These are phyloP conservation scores for Umbelopsis vinacea DNA, from an alignment of 192 early-diverging fungal species.

Conservation along the genomic window DNA sequence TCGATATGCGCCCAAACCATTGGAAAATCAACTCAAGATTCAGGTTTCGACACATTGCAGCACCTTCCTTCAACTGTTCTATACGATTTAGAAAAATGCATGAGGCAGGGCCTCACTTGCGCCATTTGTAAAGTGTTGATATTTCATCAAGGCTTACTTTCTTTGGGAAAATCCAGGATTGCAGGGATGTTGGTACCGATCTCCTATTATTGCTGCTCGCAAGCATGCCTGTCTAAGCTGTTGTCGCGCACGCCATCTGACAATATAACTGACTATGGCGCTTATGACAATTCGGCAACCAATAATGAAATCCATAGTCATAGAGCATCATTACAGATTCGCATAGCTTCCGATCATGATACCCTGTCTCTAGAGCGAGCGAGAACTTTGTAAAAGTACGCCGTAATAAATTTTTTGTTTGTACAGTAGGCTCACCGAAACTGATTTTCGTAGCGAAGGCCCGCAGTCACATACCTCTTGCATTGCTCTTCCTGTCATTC, in stretches of 20 bases:
- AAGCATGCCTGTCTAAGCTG: background rate
- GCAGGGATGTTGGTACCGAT: background rate
- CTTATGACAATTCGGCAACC: background rate
- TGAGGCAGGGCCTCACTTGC: constrained; percentile 11
- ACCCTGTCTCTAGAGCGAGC: constrained; percentile 5
- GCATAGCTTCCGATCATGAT: constrained; percentile 3
- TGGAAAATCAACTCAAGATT: background rate
- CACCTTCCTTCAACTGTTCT: constrained; percentile 4
- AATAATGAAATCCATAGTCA: constrained; percentile 18
- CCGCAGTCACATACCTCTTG: constrained; percentile 2
- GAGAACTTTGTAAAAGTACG: background rate
- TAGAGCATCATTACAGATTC: constrained; percentile 11
- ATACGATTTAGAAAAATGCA: constrained; percentile 9
- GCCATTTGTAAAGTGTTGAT: constrained; percentile 5
- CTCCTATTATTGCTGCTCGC: constrained; percentile 9
- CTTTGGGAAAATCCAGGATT: background rate
- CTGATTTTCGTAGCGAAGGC: background rate
- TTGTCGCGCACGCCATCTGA: background rate
- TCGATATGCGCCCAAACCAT: background rate
- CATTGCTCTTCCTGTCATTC: background rate
- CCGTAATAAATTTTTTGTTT: background rate
- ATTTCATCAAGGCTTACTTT: background rate
- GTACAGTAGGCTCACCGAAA: background rate
- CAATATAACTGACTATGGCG: background rate
- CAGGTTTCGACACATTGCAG: background rate